Conservation (phyloP, 345 rosid species). For the Dipteronia sinensis region DNA sequence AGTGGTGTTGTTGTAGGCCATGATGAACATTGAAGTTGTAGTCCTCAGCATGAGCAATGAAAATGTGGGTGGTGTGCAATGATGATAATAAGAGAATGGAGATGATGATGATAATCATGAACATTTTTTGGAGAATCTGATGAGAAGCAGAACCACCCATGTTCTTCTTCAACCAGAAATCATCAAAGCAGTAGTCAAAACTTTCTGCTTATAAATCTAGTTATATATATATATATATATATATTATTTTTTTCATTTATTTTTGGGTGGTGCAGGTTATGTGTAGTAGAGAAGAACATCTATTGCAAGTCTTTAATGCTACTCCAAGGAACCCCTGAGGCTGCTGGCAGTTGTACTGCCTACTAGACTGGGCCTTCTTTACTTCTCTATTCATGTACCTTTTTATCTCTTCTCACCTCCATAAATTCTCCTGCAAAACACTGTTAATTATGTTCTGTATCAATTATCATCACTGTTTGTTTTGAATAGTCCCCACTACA, state of each 20-base stretch:
- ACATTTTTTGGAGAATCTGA: slow-evolving; percentile 52
- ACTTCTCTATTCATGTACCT: slow-evolving; percentile 42
- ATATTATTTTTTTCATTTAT: too few relatives aligned
- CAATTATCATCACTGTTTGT: slow-evolving; percentile 4
- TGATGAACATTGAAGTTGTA: slow-evolving; percentile 16
- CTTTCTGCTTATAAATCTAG: slow-evolving; percentile 42
- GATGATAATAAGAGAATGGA: slow-evolving; percentile 35
- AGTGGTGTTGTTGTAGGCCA: slow-evolving; percentile 31
- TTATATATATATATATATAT: neutral
- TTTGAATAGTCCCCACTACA: neutral
- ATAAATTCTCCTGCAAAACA: slow-evolving; percentile 47
- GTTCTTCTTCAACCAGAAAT: slow-evolving; percentile 31
- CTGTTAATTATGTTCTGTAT: slow-evolving; percentile 2
- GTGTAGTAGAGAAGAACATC: slow-evolving; percentile 36
- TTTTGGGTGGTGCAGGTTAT: slow-evolving; percentile 30
- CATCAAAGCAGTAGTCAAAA: slow-evolving; percentile 38
- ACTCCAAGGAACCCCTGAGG: slow-evolving; percentile 95
- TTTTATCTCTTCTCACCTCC: slow-evolving; percentile 42
- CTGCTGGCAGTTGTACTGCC: slow-evolving; percentile 58
- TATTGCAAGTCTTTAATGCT: slow-evolving; percentile 74
- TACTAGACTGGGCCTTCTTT: slow-evolving; percentile 42
- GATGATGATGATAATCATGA: slow-evolving; percentile 40
- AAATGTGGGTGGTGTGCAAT: slow-evolving; percentile 42
- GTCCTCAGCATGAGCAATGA: slow-evolving; percentile 35
- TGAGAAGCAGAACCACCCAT: slow-evolving; percentile 57